A percentile compares a stretch with the other conserved stretches of the same genome.
These are phyloP conservation scores for Polytrichum formosum DNA, from an alignment of 225 moss, liverwort and hornwort species.

Conservation along the genomic window DNA sequence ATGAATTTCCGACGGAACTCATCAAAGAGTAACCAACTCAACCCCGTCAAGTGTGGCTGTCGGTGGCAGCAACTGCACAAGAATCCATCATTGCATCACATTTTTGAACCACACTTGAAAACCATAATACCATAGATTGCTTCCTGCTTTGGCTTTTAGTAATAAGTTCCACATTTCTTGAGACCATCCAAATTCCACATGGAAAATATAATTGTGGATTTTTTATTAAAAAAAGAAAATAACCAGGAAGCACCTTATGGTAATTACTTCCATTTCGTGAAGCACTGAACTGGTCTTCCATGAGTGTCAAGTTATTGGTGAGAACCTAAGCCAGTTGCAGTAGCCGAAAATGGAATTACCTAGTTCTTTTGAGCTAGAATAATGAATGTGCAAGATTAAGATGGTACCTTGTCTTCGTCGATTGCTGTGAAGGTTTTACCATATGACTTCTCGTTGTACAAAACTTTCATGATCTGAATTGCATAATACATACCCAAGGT, in stretches of 20 bases:
- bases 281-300: no score
- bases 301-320: no score
- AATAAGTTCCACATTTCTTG: no score
- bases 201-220: not conserved
- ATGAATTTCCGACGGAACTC: no score
- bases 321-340: no score
- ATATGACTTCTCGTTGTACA: conserved; percentile 79
- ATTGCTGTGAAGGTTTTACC: conserved; percentile 66
- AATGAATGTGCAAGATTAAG: not conserved
- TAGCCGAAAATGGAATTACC: not conserved
- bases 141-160: no score
- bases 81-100: not conserved
- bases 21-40: conserved; percentile 30
- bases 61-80: conserved; percentile 52
- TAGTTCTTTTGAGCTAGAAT: not conserved
- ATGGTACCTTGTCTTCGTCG: conserved; percentile 73
- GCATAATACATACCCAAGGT: not conserved
- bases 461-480: conserved; percentile 63
- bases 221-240: no score
- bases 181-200: not conserved
- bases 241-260: no score
- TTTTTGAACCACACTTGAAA: no score
- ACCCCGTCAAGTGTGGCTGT: conserved; percentile 43
- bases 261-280: no score
- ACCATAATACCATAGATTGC: no score